Base-by-base conservation (phyloP, 139 green algal species). In the Picochlorum sp. region DNA sequence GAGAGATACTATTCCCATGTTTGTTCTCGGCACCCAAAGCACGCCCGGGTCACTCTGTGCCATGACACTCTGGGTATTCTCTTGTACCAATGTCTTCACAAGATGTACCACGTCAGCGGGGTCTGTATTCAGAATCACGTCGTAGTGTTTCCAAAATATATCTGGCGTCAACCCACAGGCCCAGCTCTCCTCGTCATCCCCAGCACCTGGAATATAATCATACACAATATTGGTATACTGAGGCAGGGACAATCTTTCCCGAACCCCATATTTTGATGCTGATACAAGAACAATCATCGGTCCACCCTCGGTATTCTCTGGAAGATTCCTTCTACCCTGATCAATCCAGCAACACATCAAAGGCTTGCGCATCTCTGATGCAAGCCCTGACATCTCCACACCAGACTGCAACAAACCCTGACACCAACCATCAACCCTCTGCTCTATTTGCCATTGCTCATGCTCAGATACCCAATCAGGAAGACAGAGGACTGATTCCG, bases 141-240 rank as follows among this genome's bases (percentile, higher is more conserved):
- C 28, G 15, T 60, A 20, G 49, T 91, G 67, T 26, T 45, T 50
- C 84, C 84, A 95, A 49, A 96, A 83, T 23, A 92, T 59, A 1
- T 44, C 56, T 0, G 90, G 85, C 0, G 77, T 92, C 6, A 97
- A 81, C 2, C 91, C 91, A 4, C 15, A 15, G 0, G 88, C 83
- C 92, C 92, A 98, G 47, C 70, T 88, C 75, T 98, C 93, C 77
- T 98, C 91, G 58, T 98, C 93, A 67, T 98, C 93, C 1, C 81
- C 93, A 0, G 91, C 93, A 1, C 93, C 92, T 2, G 86, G 80
- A 41, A 94, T 74, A 75, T 96, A 95, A n/a, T 75, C 62, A 60
- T 71, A 87, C 21, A 23, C 51, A 11, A 75, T 21, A 26, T 69
- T 31, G 8, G 34, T 9, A 41, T 41, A 41, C 8, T 14, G 8